Evolutionary conservation across 1,284 basidiomycete species (phyloP).

Genomic region (Boletus smithii): DNA sequence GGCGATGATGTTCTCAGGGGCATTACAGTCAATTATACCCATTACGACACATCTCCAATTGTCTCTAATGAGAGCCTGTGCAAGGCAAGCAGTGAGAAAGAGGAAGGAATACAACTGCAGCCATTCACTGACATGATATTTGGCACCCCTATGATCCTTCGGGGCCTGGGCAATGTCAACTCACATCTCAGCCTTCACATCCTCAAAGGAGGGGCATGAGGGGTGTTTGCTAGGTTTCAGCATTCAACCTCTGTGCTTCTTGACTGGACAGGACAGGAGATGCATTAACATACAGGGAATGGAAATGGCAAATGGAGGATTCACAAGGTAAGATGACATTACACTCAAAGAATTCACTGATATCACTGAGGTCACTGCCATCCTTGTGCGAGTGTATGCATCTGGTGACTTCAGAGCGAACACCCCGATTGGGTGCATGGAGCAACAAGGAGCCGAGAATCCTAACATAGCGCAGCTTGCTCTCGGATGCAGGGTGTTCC

Average conservation of each 20-base stretch:
- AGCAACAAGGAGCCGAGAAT: constrained; percentile 9
- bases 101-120: neutral
- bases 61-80: constrained; percentile 3
- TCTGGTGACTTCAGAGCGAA: constrained; percentile 8
- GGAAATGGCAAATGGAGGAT: neutral
- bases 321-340: neutral
- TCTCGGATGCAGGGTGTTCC: neutral
- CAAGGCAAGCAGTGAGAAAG: neutral
- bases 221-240: too few relatives aligned
- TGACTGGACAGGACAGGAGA: too few relatives aligned
- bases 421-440: neutral
- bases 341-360: neutral
- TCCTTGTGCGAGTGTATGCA: constrained; percentile 1
- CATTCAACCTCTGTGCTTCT: too few relatives aligned
- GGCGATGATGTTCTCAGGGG: neutral
- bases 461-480: constrained; percentile 1
- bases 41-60: neutral
- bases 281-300: too few relatives aligned
- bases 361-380: neutral
- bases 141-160: neutral
- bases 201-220: too few relatives aligned
- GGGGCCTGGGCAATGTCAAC: too few relatives aligned
- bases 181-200: too few relatives aligned
- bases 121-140: neutral
- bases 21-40: neutral